A percentile compares a stretch with the other conserved stretches of the same genome.
These are phyloP conservation scores for Candida lessepsii DNA, from an alignment of 805 yeast species.

Conservation along the genomic window DNA sequence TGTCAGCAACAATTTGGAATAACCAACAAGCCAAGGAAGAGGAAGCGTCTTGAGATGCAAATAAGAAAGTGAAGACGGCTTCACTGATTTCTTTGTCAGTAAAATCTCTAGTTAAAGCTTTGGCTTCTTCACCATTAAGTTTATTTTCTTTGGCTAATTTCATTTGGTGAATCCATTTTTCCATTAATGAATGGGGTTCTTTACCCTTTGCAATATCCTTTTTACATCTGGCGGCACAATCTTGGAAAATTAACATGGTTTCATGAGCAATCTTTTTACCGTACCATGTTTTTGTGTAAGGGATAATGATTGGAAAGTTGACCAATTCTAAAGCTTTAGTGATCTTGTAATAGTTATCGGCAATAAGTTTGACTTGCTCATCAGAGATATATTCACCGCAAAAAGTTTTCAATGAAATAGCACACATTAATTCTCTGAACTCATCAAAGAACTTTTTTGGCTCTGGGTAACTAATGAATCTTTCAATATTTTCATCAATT, in stretches of 20 bases:
- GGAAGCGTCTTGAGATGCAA: conserved; percentile 98
- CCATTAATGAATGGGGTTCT: conserved; percentile 84
- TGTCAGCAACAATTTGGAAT: conserved; percentile 92
- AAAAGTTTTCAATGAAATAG: conserved; percentile 86
- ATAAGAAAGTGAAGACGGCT: conserved; percentile 92
- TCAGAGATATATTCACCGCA: conserved; percentile 95
- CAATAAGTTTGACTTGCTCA: conserved; percentile 81
- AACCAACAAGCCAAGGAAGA: conserved; percentile 98
- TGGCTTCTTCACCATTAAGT: conserved; percentile 51
- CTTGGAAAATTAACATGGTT: conserved; percentile 88
- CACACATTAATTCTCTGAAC: conserved; percentile 95
- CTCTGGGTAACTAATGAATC: conserved; percentile 60
- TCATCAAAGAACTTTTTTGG: conserved; percentile 84
- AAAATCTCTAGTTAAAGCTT: conserved; percentile 73
- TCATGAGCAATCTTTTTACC: conserved; percentile 91
- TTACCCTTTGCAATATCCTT: conserved; percentile 75
- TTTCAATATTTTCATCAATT: conserved; percentile 77
- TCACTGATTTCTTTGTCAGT: conserved; percentile 90
- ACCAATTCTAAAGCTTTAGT: conserved; percentile 97
- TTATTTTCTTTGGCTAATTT: conserved; percentile 59
- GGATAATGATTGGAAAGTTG: conserved; percentile 94
- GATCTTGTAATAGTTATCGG: conserved; percentile 88
- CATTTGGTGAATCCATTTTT: conserved; percentile 91
- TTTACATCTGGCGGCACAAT: conserved; percentile 87
- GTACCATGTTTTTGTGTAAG: conserved; percentile 97